phyloP scores from a whole-genome alignment of 257 asterid species.

The Lantana camara region DNA sequence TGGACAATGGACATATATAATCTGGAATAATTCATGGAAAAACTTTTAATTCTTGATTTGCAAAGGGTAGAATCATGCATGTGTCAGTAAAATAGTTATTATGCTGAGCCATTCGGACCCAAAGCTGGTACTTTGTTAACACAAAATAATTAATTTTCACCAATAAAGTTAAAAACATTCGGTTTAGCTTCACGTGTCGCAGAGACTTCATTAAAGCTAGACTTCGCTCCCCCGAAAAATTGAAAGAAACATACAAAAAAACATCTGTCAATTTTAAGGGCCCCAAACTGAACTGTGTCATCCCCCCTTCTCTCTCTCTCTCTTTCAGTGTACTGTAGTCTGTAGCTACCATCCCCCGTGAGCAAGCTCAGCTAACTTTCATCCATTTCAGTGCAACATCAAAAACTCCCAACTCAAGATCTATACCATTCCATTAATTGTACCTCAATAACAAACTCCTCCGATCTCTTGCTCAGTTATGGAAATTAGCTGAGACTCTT shows the following conservation, averaged over 20 bases:
- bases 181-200: slow-evolving; percentile 33
- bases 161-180: slow-evolving; percentile 41
- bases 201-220: slow-evolving; percentile 34
- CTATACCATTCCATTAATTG: background rate
- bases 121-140: background rate
- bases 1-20: too few relatives aligned
- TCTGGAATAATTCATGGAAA: too few relatives aligned
- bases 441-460: background rate
- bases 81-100: too few relatives aligned
- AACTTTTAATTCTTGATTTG: too few relatives aligned
- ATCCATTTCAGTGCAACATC: slow-evolving; percentile 33
- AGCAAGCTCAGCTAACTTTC: slow-evolving; percentile 27
- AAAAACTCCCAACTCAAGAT: slow-evolving; percentile 30
- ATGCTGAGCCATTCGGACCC: too few relatives aligned
- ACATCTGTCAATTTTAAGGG: background rate
- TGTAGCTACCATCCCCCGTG: slow-evolving; percentile 26
- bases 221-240: background rate
- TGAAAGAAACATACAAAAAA: background rate
- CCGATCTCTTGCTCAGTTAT: slow-evolving; percentile 23
- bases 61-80: too few relatives aligned
- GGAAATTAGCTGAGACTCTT: slow-evolving; percentile 25
- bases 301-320: slow-evolving; percentile 1
- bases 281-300: background rate
- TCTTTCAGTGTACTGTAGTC: slow-evolving; percentile 26
- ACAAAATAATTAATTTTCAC: slow-evolving; percentile 12